phyloP scores from a whole-genome alignment of 257 asterid species.

The Penstemon barbatus region DNA sequence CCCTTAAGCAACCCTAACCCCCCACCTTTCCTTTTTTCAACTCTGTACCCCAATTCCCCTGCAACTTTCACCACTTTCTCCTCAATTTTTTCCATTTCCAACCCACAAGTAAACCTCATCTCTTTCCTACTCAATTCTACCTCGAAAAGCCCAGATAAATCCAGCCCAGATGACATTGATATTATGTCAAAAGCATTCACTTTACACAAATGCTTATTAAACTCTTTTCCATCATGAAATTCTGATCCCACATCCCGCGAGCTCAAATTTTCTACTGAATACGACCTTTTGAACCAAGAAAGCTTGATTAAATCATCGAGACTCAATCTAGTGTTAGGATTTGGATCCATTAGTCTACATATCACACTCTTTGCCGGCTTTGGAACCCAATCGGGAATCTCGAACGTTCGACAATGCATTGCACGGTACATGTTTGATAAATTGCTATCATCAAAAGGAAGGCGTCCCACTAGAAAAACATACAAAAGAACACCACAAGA shows the following conservation, averaged over 20 bases:
- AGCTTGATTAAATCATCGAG: constrained; percentile 57
- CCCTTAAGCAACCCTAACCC: constrained; percentile 63
- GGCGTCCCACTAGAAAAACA: constrained; percentile 58
- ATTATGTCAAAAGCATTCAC: constrained; percentile 84
- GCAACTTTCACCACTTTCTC: constrained; percentile 55
- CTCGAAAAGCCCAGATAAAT: constrained; percentile 70
- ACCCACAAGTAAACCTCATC: constrained; percentile 58
- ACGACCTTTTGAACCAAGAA: constrained; percentile 67
- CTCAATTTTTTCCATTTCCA: constrained; percentile 50
- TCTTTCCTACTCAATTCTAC: constrained; percentile 48
- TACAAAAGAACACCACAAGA: constrained; percentile 80
- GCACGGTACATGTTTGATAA: constrained; percentile 69
- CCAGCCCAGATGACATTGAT: constrained; percentile 72
- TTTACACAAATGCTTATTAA: constrained; percentile 29
- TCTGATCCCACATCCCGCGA: constrained; percentile 23
- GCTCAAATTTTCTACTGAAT: constrained; percentile 35
- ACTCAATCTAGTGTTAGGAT: constrained; percentile 56
- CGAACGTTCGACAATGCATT: constrained; percentile 52
- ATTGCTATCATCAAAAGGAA: constrained; percentile 75
- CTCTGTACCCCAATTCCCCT: constrained; percentile 51
- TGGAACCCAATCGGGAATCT: constrained; percentile 69
- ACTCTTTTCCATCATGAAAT: constrained; percentile 32
- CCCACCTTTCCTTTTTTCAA: constrained; percentile 54
- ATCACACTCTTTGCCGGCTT: constrained; percentile 56
- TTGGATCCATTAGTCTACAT: constrained; percentile 68